Percentiles rank a stretch among this genome's conserved stretches.
phyloP scores from a whole-genome alignment of 225 moss, liverwort and hornwort genomes.

The Lunularia cruciata region DNA sequence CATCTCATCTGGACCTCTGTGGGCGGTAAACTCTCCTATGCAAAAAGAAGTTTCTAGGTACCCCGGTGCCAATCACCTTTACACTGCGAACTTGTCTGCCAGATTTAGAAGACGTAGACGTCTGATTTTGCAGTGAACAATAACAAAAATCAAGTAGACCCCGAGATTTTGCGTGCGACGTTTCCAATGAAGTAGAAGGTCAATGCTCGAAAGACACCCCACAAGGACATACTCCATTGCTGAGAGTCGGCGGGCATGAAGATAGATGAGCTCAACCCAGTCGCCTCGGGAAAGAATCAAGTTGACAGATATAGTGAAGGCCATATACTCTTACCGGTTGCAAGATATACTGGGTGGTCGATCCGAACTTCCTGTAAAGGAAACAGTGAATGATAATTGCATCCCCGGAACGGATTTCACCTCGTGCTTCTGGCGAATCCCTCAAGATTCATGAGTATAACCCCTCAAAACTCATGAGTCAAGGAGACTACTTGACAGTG shows the following conservation, averaged over 20 bases:
- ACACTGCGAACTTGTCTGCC: neutral
- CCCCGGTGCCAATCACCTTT: neutral
- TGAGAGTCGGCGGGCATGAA: neutral
- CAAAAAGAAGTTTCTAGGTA: neutral
- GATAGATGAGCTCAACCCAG: neutral
- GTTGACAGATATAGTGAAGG: neutral
- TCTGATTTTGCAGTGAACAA: constrained; percentile 1
- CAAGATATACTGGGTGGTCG: neutral
- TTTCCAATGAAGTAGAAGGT: constrained; percentile 1
- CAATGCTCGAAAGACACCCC: neutral
- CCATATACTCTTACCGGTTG: neutral
- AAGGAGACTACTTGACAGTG: constrained; percentile 1
- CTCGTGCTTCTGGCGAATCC: neutral
- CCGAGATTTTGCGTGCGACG: constrained; percentile 3
- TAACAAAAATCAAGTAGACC: constrained; percentile 3
- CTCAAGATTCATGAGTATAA: neutral
- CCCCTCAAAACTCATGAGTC: neutral
- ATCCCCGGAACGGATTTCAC: neutral
- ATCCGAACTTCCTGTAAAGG: constrained; percentile 1
- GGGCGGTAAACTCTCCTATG: no score
- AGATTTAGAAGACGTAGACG: neutral
- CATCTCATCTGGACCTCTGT: no score
- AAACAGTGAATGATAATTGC: neutral
- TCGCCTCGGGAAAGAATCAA: neutral
- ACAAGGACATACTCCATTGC: neutral